Evolutionary conservation across 2,329 filamentous ascomycete species (phyloP).

Genomic region (Drechslerella coelobrocha): DNA sequence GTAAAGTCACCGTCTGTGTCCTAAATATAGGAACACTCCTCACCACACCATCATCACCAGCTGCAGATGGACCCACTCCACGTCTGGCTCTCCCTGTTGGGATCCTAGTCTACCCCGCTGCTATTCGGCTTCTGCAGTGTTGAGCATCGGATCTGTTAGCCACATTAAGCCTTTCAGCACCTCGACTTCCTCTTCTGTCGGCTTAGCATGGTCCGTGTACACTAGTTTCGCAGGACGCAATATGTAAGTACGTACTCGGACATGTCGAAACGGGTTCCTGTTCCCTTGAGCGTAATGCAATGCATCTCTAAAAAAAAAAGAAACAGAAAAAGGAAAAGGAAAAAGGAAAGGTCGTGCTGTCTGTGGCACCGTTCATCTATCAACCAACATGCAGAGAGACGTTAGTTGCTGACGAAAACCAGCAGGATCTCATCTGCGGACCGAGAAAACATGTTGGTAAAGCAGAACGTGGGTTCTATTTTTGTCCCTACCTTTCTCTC

Average conservation of each 20-base stretch:
- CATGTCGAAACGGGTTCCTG: no score
- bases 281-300: no score
- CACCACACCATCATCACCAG: background rate
- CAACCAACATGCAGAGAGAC: no score
- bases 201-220: slow-evolving; percentile 2
- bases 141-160: slow-evolving; percentile 21
- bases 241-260: background rate
- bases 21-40: slow-evolving; percentile 17
- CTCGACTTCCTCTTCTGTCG: slow-evolving; percentile 8
- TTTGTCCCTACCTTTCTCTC: slow-evolving; percentile 4
- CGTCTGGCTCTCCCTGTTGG: background rate
- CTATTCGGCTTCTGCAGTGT: background rate
- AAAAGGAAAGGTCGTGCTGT: background rate
- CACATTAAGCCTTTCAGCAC: slow-evolving; percentile 2
- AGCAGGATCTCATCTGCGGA: slow-evolving; percentile 29
- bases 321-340: no score
- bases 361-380: background rate
- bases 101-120: background rate
- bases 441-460: background rate
- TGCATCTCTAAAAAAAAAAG: background rate
- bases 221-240: background rate
- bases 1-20: slow-evolving; percentile 1
- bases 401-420: slow-evolving; percentile 48
- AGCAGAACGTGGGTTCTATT: slow-evolving; percentile 49
- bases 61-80: slow-evolving; percentile 5